Evolutionary conservation across 192 early-diverging fungal genomes (phyloP), one percentile per base, ranked within the genome.

Genomic region (Coemansia sp.): DNA sequence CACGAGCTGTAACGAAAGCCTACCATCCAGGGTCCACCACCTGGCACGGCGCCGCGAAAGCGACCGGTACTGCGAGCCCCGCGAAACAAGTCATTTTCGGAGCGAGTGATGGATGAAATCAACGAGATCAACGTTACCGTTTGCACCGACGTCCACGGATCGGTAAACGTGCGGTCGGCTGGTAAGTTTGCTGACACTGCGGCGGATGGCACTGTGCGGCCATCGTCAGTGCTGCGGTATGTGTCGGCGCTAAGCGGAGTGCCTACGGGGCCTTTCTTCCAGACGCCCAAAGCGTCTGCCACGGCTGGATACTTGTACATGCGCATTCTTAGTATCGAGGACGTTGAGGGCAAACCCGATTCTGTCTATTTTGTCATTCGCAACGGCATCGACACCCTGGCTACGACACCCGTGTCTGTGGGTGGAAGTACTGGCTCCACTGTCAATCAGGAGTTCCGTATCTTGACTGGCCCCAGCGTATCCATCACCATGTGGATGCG

Each of bases 401-500:
- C 76, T 3, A 83, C 77, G 9, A 75, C 73, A n/a, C 81, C 81
- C 0, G 70, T 83, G 40, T 44, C 19, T 3, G 73, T 78, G 10
- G 73, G 56, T 29, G 73, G 76, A 6, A 21, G 19, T 9, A 11
- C 36, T 17, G 42, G 50, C 27, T 69, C 77, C 4, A 75, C 70
- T 7, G 78, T 83, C 56, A 83, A 83, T 73, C 81, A 83, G 19
- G 81, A 83, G 73, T 83, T 83, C 68, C 75, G 81, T 44, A 83
- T 83, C 34, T 65, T 78, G 63, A 78, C 81, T 0, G 77, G 78
- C 17, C 81, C 81, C 6, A 67, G 54, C 48, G 68, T 83, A 19
- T 83, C 81, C 35, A 73, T 83, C 11, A 83, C 81, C 29, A 83
- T 83, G 76, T 83, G 75, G 75, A 75, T 83, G 81, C 75, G 81